A percentile compares a stretch with the other conserved stretches of the same genome.
These are phyloP conservation scores for Trametes meyenii DNA, from an alignment of 768 basidiomycete genomes.

Conservation along the genomic window DNA sequence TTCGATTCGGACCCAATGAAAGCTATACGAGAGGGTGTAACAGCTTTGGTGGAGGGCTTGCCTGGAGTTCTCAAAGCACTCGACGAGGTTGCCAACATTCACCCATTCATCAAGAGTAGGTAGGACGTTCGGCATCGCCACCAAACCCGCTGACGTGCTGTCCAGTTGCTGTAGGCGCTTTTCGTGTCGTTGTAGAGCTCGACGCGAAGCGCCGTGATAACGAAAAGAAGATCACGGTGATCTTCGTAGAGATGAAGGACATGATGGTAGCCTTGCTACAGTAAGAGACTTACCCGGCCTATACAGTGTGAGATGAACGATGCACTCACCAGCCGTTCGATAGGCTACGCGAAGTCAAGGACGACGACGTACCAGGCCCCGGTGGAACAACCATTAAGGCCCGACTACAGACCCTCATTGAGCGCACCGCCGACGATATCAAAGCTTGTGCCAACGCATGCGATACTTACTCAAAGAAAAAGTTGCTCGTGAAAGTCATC, in stretches of 20 bases:
- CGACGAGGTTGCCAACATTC: slow-evolving; percentile 31
- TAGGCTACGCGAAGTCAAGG: slow-evolving; percentile 38
- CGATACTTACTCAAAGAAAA: slow-evolving; percentile 37
- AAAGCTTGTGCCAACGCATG: slow-evolving; percentile 37
- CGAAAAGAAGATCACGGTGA: slow-evolving; percentile 48
- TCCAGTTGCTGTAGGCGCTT: slow-evolving; percentile 35
- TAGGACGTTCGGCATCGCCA: not conserved
- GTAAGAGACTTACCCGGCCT: slow-evolving; percentile 32
- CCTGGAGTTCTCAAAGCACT: slow-evolving; percentile 31
- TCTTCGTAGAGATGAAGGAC: slow-evolving; percentile 54
- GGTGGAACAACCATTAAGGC: slow-evolving; percentile 39
- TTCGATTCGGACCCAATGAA: not conserved
- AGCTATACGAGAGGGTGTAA: slow-evolving; percentile 23
- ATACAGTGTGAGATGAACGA: not conserved
- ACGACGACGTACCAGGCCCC: slow-evolving; percentile 32
- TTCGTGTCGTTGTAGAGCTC: slow-evolving; percentile 50
- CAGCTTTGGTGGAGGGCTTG: slow-evolving; percentile 28
- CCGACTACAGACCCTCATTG: slow-evolving; percentile 36
- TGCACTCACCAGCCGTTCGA: not conserved
- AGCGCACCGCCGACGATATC: slow-evolving; percentile 35
- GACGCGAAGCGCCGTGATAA: slow-evolving; percentile 54
- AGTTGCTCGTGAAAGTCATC: slow-evolving; percentile 33
- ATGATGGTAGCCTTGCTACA: slow-evolving; percentile 52
- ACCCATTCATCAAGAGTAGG: slow-evolving; percentile 33
- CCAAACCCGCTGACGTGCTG: not conserved